Evolutionary conservation across 108 stramenopile genomes (phyloP).

Genomic region (Pelagomonas calceolata): DNA sequence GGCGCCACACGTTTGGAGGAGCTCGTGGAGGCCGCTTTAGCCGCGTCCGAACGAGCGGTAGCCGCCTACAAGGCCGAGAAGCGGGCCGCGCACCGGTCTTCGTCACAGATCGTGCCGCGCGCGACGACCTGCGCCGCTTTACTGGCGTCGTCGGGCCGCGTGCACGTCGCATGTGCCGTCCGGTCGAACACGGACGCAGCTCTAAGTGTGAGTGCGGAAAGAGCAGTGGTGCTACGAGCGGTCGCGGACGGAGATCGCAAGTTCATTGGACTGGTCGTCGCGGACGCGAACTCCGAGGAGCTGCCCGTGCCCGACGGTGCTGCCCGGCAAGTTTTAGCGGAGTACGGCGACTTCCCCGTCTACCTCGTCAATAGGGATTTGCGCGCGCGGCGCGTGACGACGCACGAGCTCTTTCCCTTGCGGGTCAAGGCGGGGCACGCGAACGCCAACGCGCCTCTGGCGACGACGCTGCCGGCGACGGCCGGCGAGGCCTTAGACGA

Average conservation of each 20-base stretch:
- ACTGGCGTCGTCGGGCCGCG: conserved; percentile 10
- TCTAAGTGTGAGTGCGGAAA: conserved; percentile 8
- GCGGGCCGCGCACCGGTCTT: background rate
- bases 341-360: conserved; percentile 43
- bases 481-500: conserved; percentile 2
- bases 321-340: conserved; percentile 34
- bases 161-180: conserved; percentile 40
- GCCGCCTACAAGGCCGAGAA: background rate
- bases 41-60: conserved; percentile 17
- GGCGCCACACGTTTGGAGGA: conserved; percentile 48
- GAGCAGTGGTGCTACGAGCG: background rate
- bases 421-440: conserved; percentile 7
- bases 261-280: conserved; percentile 25
- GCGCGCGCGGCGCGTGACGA: conserved; percentile 13
- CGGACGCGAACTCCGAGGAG: conserved; percentile 11
- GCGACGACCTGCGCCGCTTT: conserved; percentile 21
- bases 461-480: conserved; percentile 9
- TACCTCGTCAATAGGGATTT: conserved; percentile 39
- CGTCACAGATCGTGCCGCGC: no score
- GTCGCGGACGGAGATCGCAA: background rate
- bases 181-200: conserved; percentile 12
- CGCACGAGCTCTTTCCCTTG: conserved; percentile 15
- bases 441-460: conserved; percentile 6
- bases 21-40: conserved; percentile 34
- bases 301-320: conserved; percentile 37